Evolutionary conservation across 2,329 filamentous ascomycete genomes (phyloP).

Genomic region (Sclerotinia glacialis): DNA sequence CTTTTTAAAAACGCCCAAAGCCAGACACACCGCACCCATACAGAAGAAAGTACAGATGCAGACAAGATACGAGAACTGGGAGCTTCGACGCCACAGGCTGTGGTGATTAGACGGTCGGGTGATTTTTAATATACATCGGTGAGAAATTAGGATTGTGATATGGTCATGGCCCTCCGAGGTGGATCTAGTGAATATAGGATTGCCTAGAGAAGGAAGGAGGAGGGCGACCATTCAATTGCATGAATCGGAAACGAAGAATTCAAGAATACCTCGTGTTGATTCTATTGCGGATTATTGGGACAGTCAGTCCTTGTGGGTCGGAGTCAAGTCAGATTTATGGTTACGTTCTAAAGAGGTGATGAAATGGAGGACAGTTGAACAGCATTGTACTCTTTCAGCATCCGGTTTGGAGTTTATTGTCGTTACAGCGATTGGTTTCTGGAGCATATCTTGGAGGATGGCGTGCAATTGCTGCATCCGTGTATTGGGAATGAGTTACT

Average conservation of each 20-base stretch:
- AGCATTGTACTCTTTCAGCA: slow-evolving; percentile 7
- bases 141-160: background rate
- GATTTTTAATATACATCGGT: background rate
- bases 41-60: background rate
- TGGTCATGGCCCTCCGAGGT: background rate
- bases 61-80: background rate
- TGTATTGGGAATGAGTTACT: background rate
- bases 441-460: background rate
- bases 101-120: background rate
- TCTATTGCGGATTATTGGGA: too few species aligned
- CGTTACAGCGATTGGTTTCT: background rate
- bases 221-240: too few species aligned
- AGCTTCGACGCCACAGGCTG: background rate
- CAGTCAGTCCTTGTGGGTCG: too few species aligned
- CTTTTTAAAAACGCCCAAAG: background rate
- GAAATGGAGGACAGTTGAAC: background rate
- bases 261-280: too few species aligned
- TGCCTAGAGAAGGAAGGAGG: too few species aligned
- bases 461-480: background rate
- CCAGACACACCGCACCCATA: background rate
- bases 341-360: too few species aligned
- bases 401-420: background rate
- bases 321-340: background rate
- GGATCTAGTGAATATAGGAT: background rate
- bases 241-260: too few species aligned